Evolutionary conservation across 768 basidiomycete genomes (phyloP).

Genomic region (Collybia nuda): DNA sequence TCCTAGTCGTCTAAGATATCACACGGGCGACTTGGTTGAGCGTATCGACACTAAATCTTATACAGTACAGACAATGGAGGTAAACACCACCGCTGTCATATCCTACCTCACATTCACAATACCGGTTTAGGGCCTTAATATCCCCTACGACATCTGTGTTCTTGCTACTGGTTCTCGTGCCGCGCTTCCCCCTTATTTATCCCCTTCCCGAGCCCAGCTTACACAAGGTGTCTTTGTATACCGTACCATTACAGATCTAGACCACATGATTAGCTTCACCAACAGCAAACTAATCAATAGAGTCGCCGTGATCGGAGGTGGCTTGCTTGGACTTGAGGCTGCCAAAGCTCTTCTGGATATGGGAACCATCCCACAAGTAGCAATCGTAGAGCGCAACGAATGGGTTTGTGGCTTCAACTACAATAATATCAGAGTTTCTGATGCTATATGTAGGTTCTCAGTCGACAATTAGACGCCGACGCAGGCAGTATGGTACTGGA

Average conservation of each 20-base stretch:
- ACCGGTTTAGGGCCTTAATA: too few species aligned
- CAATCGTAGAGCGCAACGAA: slow-evolving; percentile 7
- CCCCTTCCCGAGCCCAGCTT: slow-evolving; percentile 32
- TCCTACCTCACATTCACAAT: slow-evolving; percentile 23
- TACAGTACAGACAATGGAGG: slow-evolving; percentile 21
- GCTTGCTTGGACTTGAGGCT: slow-evolving; percentile 71
- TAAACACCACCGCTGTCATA: slow-evolving; percentile 47
- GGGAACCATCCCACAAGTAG: slow-evolving; percentile 22
- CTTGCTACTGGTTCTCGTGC: slow-evolving; percentile 72
- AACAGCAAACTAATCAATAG: slow-evolving; percentile 41
- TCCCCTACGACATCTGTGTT: slow-evolving; percentile 62
- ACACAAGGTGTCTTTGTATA: slow-evolving; percentile 69
- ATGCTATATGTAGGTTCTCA: slow-evolving; percentile 8
- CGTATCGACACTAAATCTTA: slow-evolving; percentile 16
- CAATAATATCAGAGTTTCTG: slow-evolving; percentile 3
- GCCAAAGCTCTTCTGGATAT: slow-evolving; percentile 72
- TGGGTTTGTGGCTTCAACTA: slow-evolving; percentile 15
- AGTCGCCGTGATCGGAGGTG: slow-evolving; percentile 66
- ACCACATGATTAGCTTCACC: slow-evolving; percentile 61
- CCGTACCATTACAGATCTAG: slow-evolving; percentile 68
- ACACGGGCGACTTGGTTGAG: slow-evolving; percentile 47
- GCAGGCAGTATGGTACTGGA: slow-evolving; percentile 21
- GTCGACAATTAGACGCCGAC: slow-evolving; percentile 26
- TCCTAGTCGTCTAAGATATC: slow-evolving; percentile 52
- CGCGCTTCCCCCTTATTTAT: slow-evolving; percentile 57